Base-by-base conservation (phyloP, 2,329 filamentous ascomycete species). In the Zymoseptoria pseudotritici region DNA sequence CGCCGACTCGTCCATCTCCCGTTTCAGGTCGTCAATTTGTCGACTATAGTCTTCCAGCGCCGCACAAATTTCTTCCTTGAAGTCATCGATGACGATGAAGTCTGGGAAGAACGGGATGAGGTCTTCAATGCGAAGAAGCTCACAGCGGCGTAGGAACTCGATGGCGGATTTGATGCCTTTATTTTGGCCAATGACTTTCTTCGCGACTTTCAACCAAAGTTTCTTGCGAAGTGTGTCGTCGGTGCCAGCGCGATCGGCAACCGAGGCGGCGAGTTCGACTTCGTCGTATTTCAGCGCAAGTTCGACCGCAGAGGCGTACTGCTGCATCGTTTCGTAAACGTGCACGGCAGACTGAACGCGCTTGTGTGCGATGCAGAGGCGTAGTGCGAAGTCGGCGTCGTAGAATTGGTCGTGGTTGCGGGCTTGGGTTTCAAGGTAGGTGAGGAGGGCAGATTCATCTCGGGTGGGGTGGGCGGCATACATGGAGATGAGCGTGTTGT, bases 91-190 rank as follows among this genome's bases (percentile, higher is more conserved):
- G 56, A 97, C 89, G 22, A 97, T 91, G 72, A 99, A 99, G 73
- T 99, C 94, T 0, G 94, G 94, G 77, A 99, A 99, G 79, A 99
- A 97, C 0, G 94, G 94, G 50, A 99, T 97, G 29, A 99, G 78
- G 70, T 99, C 94, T 76, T 99, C 94, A 64, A 99, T 99, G 64
- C 89, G 88, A 54, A 99, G 83, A 11, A 97, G 81, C 62, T 97
- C 91, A 73, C 93, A 97, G 9, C 91, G 87, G 67, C 91, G 90
- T 11, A 97, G 82, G 71, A 99, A 97, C 63, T 95, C 90, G 66
- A 99, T 96, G 2, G 94, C 94, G 1, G 76, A 73, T 63, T 80
- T 97, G 80, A 97, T 97, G 56, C 91, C 90, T 61, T 88, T 88
- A 6, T 86, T 89, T 64, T 92, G 86, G 1, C 86, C 86, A 65